phyloP scores from a whole-genome alignment of 2,329 filamentous ascomycete genomes.

The Coleophoma crateriformis region DNA sequence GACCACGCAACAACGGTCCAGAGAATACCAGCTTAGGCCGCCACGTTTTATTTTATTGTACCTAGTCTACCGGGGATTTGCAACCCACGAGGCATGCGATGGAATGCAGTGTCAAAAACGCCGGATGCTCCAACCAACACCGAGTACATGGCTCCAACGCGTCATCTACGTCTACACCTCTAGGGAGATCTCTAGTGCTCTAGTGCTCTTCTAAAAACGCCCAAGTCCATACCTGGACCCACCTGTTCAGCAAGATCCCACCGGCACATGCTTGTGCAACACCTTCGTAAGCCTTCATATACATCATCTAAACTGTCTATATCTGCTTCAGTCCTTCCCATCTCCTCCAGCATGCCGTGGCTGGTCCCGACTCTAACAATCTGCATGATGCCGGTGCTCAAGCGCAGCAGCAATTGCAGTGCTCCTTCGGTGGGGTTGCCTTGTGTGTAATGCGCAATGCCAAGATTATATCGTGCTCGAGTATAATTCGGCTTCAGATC shows the following conservation, averaged over 20 bases:
- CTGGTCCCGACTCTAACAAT: not conserved
- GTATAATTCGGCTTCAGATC: not conserved
- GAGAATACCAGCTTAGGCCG: too few relatives aligned
- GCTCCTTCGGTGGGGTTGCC: not conserved
- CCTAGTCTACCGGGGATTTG: too few relatives aligned
- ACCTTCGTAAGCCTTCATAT: not conserved
- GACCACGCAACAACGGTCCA: too few relatives aligned
- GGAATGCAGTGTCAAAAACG: too few relatives aligned
- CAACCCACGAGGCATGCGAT: too few relatives aligned
- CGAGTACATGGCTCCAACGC: too few relatives aligned
- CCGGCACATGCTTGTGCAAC: not conserved
- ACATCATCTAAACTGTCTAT: not conserved
- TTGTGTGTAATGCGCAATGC: not conserved
- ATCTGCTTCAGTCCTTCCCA: not conserved
- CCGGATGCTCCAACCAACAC: too few relatives aligned
- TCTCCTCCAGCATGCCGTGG: not conserved
- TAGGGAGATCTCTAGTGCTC: not conserved
- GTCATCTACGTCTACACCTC: not conserved
- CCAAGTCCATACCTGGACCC: not conserved
- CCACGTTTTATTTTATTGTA: too few relatives aligned
- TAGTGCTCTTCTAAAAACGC: not conserved
- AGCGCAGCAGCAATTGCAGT: not conserved
- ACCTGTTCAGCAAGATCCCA: not conserved
- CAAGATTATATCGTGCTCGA: not conserved
- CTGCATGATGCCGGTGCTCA: not conserved